Percentiles rank a stretch among this genome's conserved stretches.
These are phyloP conservation scores for Rhodotorula babjevae DNA, from an alignment of 768 basidiomycete genomes.

Conservation along the genomic window DNA sequence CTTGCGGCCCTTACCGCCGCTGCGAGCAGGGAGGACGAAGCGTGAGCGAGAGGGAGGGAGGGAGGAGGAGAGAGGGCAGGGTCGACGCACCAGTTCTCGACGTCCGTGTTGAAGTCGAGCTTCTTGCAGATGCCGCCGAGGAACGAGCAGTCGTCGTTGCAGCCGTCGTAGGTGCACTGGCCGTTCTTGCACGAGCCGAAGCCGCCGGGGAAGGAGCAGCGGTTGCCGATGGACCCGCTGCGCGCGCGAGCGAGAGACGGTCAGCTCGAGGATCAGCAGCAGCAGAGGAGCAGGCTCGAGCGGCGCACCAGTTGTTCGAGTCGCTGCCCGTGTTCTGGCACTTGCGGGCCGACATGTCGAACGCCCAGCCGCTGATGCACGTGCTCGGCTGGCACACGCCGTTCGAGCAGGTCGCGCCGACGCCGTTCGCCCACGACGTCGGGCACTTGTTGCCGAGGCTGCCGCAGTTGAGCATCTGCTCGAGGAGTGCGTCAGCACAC, in stretches of 20 bases:
- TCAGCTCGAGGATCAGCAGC: background rate
- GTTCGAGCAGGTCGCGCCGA: slow-evolving; percentile 18
- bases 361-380: slow-evolving; percentile 24
- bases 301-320: slow-evolving; percentile 24
- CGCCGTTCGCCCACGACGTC: slow-evolving; percentile 17
- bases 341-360: slow-evolving; percentile 6
- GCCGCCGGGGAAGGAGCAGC: slow-evolving; percentile 13
- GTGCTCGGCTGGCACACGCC: slow-evolving; percentile 19
- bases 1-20: slow-evolving; percentile 21
- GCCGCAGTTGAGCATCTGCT: slow-evolving; percentile 33
- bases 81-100: slow-evolving; percentile 23
- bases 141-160: slow-evolving; percentile 24
- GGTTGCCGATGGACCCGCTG: slow-evolving; percentile 15
- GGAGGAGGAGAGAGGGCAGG: background rate
- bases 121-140: background rate
- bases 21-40: background rate
- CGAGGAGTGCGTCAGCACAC: background rate
- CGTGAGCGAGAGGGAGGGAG: background rate
- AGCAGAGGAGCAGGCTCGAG: too few species aligned
- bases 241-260: background rate
- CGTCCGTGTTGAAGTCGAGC: slow-evolving; percentile 13
- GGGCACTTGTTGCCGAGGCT: slow-evolving; percentile 24
- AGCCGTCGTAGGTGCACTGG: slow-evolving; percentile 12
- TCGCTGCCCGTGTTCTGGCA: slow-evolving; percentile 23
- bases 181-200: slow-evolving; percentile 17